phyloP scores from a whole-genome alignment of 2,329 filamentous ascomycete genomes.

The Exophiala calicioides region DNA sequence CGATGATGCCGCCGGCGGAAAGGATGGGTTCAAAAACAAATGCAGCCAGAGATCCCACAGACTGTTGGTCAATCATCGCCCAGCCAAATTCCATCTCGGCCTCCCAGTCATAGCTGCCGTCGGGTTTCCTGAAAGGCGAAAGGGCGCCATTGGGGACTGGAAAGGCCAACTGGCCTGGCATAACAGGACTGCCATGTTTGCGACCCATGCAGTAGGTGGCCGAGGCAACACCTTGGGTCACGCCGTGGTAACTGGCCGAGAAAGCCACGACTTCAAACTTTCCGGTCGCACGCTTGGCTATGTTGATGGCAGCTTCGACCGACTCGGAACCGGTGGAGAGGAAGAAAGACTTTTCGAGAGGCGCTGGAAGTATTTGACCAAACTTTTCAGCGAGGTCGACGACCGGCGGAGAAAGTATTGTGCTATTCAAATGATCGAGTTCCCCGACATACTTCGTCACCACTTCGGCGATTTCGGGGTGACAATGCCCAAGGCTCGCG shows the following conservation, averaged over 20 bases:
- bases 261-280: slow-evolving; percentile 66
- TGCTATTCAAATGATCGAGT: slow-evolving; percentile 61
- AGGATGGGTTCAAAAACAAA: slow-evolving; percentile 64
- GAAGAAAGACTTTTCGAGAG: slow-evolving; percentile 59
- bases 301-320: slow-evolving; percentile 64
- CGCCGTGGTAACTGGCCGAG: slow-evolving; percentile 61
- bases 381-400: slow-evolving; percentile 56
- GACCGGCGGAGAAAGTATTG: slow-evolving; percentile 61
- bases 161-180: slow-evolving; percentile 60
- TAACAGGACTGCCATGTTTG: slow-evolving; percentile 47
- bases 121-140: slow-evolving; percentile 59
- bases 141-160: slow-evolving; percentile 64
- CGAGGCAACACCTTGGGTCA: slow-evolving; percentile 56
- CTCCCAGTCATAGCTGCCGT: slow-evolving; percentile 66
- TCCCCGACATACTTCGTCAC: slow-evolving; percentile 51
- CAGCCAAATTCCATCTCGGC: slow-evolving; percentile 65
- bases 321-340: slow-evolving; percentile 59
- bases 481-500: slow-evolving; percentile 59
- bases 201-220: slow-evolving; percentile 59
- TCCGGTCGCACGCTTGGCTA: slow-evolving; percentile 64
- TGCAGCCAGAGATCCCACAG: slow-evolving; percentile 63
- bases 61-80: slow-evolving; percentile 60
- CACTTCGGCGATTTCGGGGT: slow-evolving; percentile 59
- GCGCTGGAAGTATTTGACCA: slow-evolving; percentile 50
- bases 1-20: slow-evolving; percentile 61